Percentiles rank a stretch among this genome's conserved stretches.
Conservation (phyloP, 192 early-diverging fungal species). For the Podila horticola region DNA sequence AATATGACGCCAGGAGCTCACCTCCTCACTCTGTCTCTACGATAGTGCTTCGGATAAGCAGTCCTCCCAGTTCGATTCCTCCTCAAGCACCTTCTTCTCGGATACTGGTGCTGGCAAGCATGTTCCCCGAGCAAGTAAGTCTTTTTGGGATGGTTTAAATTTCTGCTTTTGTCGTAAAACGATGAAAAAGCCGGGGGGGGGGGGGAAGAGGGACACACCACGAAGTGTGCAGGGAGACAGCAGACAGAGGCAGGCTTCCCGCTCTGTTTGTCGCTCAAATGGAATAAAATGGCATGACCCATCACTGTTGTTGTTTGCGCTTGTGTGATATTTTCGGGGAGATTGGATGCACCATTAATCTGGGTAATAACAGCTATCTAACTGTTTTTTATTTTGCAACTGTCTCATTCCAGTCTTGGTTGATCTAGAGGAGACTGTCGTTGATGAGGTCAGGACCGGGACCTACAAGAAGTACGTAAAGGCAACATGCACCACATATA, state of each 20-base stretch:
- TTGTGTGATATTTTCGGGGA: too few relatives aligned
- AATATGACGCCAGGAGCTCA: too few relatives aligned
- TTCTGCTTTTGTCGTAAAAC: neutral
- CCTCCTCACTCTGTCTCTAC: neutral
- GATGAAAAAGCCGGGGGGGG: neutral
- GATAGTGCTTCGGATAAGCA: constrained; percentile 74
- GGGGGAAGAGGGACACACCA: neutral
- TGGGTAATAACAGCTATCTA: neutral
- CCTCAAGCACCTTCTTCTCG: constrained; percentile 99
- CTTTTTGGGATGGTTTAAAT: neutral
- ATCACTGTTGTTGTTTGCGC: too few relatives aligned
- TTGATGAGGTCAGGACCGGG: constrained; percentile 98
- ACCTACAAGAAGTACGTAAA: constrained; percentile 85
- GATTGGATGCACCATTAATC: too few relatives aligned
- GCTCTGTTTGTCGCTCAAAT: neutral
- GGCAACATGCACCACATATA: too few relatives aligned
- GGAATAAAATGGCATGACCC: neutral
- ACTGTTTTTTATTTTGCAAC: neutral
- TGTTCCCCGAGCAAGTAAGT: constrained; percentile 89
- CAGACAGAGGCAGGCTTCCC: neutral
- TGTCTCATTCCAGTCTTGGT: constrained; percentile 79
- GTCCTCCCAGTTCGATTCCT: constrained; percentile 82
- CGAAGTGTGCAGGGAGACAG: neutral
- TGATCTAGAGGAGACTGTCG: constrained; percentile 95
- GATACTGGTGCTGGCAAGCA: constrained; percentile 99